Conservation (phyloP, 305 asterid genomes). For the Caryopteris hybrid region DNA sequence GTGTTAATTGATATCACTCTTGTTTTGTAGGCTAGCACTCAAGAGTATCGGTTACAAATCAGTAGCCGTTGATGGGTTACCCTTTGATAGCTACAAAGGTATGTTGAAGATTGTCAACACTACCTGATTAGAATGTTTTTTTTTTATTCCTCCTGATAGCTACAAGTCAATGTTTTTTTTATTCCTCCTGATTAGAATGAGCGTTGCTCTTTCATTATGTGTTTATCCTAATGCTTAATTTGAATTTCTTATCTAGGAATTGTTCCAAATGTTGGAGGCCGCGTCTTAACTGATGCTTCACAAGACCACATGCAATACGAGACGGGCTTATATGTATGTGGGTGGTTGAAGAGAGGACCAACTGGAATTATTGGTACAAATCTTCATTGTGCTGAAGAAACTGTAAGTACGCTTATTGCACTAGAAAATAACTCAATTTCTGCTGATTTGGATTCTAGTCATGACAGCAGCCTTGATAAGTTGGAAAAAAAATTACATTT, state of each 20-base stretch:
- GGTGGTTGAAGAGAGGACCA: constrained; percentile 98
- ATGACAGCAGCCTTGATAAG: background rate
- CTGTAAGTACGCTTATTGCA: constrained; percentile 46
- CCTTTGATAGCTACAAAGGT: constrained; percentile 70
- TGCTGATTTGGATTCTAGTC: background rate
- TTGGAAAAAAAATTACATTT: background rate
- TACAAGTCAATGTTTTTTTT: background rate
- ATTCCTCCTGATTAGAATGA: background rate
- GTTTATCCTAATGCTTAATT: background rate
- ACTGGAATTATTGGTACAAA: constrained; percentile 84
- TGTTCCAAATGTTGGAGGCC: constrained; percentile 78
- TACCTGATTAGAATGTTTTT: background rate
- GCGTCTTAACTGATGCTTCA: constrained; percentile 43
- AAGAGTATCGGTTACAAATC: constrained; percentile 96
- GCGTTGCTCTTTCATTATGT: background rate
- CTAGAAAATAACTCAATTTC: background rate
- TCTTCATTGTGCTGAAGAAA: constrained; percentile 79
- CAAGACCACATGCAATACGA: constrained; percentile 33
- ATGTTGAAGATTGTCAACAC: constrained; percentile 7
- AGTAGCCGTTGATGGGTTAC: constrained; percentile 63
- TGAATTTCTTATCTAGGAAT: constrained; percentile 39
- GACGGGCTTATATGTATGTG: constrained; percentile 76
- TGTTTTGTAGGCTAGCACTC: constrained; percentile 55
- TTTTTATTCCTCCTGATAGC: too few relatives aligned
- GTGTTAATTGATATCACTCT: constrained; percentile 1